These are phyloP conservation scores for Pyrenophora seminiperda DNA, from an alignment of 2,329 filamentous ascomycete genomes.

Conservation along the genomic window DNA sequence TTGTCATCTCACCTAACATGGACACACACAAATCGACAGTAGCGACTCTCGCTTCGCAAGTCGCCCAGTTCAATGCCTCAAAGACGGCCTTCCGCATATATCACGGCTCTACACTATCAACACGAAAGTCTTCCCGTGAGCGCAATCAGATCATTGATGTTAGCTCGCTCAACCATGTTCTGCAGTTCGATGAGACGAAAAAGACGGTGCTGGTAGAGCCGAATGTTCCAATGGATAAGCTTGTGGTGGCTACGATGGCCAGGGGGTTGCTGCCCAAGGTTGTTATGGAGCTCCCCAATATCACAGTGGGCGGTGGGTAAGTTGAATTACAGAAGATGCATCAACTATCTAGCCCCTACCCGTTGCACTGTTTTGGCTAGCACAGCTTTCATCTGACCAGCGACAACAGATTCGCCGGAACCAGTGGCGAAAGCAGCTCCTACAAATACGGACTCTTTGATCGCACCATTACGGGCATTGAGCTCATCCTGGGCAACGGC, in stretches of 20 bases:
- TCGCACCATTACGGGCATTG: conserved; percentile 63
- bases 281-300: conserved; percentile 74
- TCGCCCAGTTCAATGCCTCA: conserved; percentile 53
- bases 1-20: conserved; percentile 21
- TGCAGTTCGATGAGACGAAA: conserved; percentile 50
- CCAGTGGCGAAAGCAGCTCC: conserved; percentile 69
- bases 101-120: conserved; percentile 63
- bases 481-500: conserved; percentile 67
- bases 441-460: conserved; percentile 72
- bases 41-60: conserved; percentile 35
- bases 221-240: conserved; percentile 70
- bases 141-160: conserved; percentile 55
- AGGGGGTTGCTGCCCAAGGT: conserved; percentile 65
- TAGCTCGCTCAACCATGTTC: conserved; percentile 54
- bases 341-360: background rate
- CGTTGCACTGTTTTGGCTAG: too few species aligned
- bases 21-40: conserved; percentile 36
- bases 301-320: conserved; percentile 67
- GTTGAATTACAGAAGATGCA: conserved; percentile 6
- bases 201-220: conserved; percentile 65
- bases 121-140: conserved; percentile 51
- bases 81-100: conserved; percentile 60
- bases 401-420: conserved; percentile 61
- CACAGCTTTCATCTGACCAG: conserved; percentile 3
- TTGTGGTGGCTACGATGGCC: conserved; percentile 63